These are phyloP conservation scores for Penicillium aurantiogriseum DNA, from an alignment of 2,329 filamentous ascomycete species.

Conservation along the genomic window DNA sequence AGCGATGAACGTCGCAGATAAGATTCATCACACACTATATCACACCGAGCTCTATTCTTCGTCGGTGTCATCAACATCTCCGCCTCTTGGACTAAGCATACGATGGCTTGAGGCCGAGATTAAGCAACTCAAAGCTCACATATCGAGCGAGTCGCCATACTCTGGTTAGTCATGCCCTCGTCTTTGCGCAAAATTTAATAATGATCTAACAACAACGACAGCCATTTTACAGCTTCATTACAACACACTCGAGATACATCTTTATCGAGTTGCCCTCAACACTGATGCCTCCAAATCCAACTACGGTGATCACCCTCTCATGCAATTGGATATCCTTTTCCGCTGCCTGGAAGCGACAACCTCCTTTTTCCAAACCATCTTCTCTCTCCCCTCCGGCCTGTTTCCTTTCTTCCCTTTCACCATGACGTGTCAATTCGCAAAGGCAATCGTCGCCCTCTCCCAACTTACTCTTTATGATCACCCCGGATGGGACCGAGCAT, in stretches of 20 bases:
- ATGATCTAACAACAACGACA: slow-evolving; percentile 1
- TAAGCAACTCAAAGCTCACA: slow-evolving; percentile 22
- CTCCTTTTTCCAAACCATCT: slow-evolving; percentile 52
- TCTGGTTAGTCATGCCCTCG: slow-evolving; percentile 11
- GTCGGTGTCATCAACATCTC: slow-evolving; percentile 13
- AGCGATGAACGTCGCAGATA: slow-evolving; percentile 53
- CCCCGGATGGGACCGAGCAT: slow-evolving; percentile 27
- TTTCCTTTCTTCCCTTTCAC: slow-evolving; percentile 52
- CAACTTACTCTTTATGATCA: slow-evolving; percentile 25
- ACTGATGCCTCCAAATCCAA: slow-evolving; percentile 43
- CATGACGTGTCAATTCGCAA: slow-evolving; percentile 49
- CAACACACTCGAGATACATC: slow-evolving; percentile 26
- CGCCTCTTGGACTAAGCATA: slow-evolving; percentile 29
- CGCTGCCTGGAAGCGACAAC: slow-evolving; percentile 50
- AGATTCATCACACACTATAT: slow-evolving; percentile 41
- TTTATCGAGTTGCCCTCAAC: slow-evolving; percentile 26
- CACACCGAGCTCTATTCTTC: slow-evolving; percentile 20
- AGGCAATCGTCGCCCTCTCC: slow-evolving; percentile 36
- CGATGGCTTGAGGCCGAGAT: slow-evolving; percentile 49
- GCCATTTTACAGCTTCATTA: slow-evolving; percentile 28
- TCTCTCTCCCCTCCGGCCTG: slow-evolving; percentile 43
- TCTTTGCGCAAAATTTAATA: neutral
- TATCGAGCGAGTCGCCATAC: slow-evolving; percentile 7
- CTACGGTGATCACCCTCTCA: slow-evolving; percentile 37
- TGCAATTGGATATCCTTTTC: slow-evolving; percentile 53